Percentiles rank a stretch among this genome's conserved stretches.
phyloP scores from a whole-genome alignment of 169 alveolate genomes.

The Plasmodium coatneyi region DNA sequence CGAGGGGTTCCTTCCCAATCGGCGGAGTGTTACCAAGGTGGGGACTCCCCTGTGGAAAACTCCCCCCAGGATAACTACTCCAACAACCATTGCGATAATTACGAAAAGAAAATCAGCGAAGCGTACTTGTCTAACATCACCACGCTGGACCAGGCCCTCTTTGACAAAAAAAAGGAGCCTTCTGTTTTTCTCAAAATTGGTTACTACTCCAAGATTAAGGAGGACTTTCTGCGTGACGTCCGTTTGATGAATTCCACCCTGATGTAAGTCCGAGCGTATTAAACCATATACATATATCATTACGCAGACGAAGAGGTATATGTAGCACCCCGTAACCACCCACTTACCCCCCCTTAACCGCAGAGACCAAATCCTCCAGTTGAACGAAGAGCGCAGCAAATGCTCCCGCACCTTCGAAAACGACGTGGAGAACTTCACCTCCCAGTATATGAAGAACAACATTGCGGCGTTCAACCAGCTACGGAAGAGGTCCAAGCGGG shows the following conservation, averaged over 20 bases:
- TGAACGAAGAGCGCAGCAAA: conserved; percentile 50
- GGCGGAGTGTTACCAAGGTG: not conserved
- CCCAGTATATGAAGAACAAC: conserved; percentile 20
- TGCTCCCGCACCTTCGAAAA: conserved; percentile 35
- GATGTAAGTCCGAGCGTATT: conserved; percentile 8
- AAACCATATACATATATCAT: not conserved
- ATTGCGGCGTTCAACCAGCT: conserved; percentile 20
- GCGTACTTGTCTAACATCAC: conserved; percentile 27
- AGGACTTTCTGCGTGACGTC: conserved; percentile 5
- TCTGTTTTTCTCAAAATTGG: conserved; percentile 17
- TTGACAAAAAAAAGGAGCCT: conserved; percentile 40
- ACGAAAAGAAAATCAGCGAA: conserved; percentile 26
- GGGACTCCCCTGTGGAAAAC: not conserved
- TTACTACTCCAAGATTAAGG: conserved; percentile 10
- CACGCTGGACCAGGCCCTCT: conserved; percentile 13
- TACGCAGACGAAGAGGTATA: not conserved
- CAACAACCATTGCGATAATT: conserved; percentile 1
- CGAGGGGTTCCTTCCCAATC: not conserved
- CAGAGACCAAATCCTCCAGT: conserved; percentile 33
- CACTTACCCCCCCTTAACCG: not conserved
- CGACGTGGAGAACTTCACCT: conserved; percentile 40
- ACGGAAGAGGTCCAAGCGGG: conserved; percentile 44
- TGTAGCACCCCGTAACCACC: not conserved
- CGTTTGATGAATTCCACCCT: not conserved
- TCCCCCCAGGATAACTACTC: not conserved